Percentiles rank a stretch among this genome's conserved stretches.
These are phyloP conservation scores for Pleurotus sapidus DNA, from an alignment of 768 basidiomycete genomes.

Conservation along the genomic window DNA sequence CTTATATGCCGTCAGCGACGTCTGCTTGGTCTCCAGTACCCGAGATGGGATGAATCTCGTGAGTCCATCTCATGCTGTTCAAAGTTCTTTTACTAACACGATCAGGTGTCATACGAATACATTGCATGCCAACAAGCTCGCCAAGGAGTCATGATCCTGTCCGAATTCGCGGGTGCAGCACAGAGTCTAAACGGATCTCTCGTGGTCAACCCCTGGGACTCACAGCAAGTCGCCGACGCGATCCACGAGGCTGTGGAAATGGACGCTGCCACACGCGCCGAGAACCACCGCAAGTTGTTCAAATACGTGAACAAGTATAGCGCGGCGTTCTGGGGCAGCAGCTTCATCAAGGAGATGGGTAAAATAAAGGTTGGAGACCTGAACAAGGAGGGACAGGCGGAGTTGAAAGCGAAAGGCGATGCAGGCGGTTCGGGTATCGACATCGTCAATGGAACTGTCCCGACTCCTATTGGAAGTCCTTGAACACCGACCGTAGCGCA, in stretches of 20 bases:
- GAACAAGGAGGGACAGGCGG: slow-evolving; percentile 33
- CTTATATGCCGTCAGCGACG: slow-evolving; percentile 95
- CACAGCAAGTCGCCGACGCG: slow-evolving; percentile 97
- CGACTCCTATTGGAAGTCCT: slow-evolving; percentile 13
- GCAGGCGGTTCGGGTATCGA: slow-evolving; percentile 32
- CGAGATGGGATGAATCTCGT: slow-evolving; percentile 99
- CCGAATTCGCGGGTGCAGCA: slow-evolving; percentile 97
- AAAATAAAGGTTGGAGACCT: slow-evolving; percentile 45
- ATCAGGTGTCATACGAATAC: slow-evolving; percentile 96
- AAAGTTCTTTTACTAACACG: no score
- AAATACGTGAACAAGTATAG: slow-evolving; percentile 96
- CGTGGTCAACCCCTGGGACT: slow-evolving; percentile 99
- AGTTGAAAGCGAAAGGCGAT: slow-evolving; percentile 29
- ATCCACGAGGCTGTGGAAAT: slow-evolving; percentile 94
- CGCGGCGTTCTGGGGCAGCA: slow-evolving; percentile 89
- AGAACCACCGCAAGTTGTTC: slow-evolving; percentile 94
- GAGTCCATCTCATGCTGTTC: slow-evolving; percentile 23
- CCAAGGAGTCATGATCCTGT: slow-evolving; percentile 96
- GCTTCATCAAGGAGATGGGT: slow-evolving; percentile 84
- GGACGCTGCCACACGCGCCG: slow-evolving; percentile 75
- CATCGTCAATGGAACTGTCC: slow-evolving; percentile 34
- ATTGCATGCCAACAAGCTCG: slow-evolving; percentile 91
- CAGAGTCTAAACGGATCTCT: slow-evolving; percentile 94
- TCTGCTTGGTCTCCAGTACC: slow-evolving; percentile 92
- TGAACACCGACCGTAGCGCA: not conserved